Conservation (phyloP, 2,329 filamentous ascomycete genomes). For the Aspergillus pseudotamarii region DNA sequence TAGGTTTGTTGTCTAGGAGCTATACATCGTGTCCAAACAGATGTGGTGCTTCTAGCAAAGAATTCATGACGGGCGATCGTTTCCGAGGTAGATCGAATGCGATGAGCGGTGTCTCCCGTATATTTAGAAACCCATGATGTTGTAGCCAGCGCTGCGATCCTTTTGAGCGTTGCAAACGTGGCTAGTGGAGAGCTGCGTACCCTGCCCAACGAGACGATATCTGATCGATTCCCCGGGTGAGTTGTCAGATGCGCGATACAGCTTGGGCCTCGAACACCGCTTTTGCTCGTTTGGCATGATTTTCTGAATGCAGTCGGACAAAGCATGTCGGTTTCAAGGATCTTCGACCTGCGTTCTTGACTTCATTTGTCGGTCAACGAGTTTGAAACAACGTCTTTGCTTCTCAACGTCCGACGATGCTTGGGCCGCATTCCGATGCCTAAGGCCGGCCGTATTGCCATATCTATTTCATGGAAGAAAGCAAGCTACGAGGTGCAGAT, state of each 20-base stretch:
- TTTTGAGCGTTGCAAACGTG: background rate
- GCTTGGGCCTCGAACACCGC: constrained; percentile 1
- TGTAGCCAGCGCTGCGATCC: background rate
- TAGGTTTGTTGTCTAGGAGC: background rate
- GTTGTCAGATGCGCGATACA: background rate
- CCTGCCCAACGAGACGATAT: background rate
- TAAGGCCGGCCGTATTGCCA: background rate
- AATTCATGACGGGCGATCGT: background rate
- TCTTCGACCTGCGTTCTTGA: background rate
- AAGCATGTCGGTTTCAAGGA: background rate
- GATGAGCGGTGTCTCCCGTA: background rate
- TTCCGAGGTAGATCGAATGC: background rate
- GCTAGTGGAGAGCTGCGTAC: background rate
- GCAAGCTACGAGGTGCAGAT: too few species aligned
- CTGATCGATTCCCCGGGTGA: background rate
- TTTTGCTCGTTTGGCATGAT: background rate
- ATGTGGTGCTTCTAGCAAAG: background rate
- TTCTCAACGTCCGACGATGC: background rate
- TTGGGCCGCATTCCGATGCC: background rate
- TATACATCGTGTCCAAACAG: background rate
- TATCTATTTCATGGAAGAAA: background rate
- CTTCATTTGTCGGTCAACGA: background rate
- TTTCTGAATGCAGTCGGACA: background rate
- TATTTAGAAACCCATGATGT: background rate
- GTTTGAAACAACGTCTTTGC: background rate